phyloP scores from a whole-genome alignment of 2,329 filamentous ascomycete genomes.

The Arthrobotrys entomopaga region DNA sequence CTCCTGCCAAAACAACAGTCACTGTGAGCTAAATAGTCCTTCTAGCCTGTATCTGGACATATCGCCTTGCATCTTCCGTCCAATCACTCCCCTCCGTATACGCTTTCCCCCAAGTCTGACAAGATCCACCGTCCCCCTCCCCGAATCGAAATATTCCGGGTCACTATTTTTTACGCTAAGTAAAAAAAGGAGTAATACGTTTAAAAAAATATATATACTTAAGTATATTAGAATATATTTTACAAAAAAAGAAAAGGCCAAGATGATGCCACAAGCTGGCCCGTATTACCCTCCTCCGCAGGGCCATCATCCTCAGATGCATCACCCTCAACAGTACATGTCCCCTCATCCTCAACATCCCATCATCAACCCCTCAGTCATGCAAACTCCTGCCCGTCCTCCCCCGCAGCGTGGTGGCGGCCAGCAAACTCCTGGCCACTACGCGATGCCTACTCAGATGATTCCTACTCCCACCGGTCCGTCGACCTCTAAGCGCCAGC shows the following conservation, averaged over 20 bases:
- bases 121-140: conserved; percentile 44
- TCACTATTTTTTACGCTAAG: conserved; percentile 13
- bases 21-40: conserved; percentile 16
- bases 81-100: conserved; percentile 43
- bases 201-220: too few relatives aligned
- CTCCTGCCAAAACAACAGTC: conserved; percentile 40
- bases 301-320: conserved; percentile 24
- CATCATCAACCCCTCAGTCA: conserved; percentile 34
- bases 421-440: conserved; percentile 42
- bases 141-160: conserved; percentile 17
- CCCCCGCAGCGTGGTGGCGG: conserved; percentile 19
- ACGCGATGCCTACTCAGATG: conserved; percentile 47
- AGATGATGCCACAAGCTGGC: conserved; percentile 46
- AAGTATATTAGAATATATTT: not conserved
- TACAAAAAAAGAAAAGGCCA: not conserved
- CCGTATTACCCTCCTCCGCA: conserved; percentile 27
- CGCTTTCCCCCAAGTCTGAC: conserved; percentile 34
- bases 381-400: conserved; percentile 46
- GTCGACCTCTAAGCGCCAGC: conserved; percentile 41
- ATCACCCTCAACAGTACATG: conserved; percentile 45
- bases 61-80: conserved; percentile 38
- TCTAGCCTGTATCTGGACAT: conserved; percentile 46
- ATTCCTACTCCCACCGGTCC: conserved; percentile 34
- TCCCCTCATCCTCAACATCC: conserved; percentile 37
- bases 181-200: not conserved